Conservation (phyloP, 257 asterid species). For the Solanum lignicaule region DNA sequence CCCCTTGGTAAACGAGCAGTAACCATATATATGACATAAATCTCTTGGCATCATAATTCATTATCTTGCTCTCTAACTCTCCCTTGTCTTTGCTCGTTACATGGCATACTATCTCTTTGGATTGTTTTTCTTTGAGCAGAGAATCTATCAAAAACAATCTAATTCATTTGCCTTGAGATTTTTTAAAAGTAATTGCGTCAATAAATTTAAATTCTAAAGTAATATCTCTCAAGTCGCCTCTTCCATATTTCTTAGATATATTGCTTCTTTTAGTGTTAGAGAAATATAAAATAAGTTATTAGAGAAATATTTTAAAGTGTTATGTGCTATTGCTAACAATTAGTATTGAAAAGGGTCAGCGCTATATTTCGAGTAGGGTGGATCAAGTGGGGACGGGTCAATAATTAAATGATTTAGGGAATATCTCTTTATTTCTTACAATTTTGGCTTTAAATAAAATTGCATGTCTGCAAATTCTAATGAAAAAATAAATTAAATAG, state of each 20-base stretch:
- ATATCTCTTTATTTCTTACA: no score
- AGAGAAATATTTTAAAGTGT: background rate
- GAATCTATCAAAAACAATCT: no score
- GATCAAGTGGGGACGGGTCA: background rate
- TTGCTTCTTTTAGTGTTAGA: background rate
- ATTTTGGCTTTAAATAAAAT: no score
- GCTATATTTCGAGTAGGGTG: no score
- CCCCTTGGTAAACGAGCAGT: no score
- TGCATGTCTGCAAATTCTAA: no score
- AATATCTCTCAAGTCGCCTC: background rate
- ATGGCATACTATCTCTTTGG: background rate
- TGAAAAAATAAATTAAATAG: no score
- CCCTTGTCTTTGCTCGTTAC: background rate
- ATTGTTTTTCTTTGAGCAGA: background rate
- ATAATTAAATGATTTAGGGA: no score
- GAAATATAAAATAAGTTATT: no score
- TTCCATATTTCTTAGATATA: background rate
- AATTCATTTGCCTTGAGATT: background rate
- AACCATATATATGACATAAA: background rate
- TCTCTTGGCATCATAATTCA: background rate
- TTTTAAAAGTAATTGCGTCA: background rate
- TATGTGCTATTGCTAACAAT: background rate
- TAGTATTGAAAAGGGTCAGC: no score
- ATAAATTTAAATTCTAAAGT: no score
- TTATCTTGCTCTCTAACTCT: no score